Conservation (phyloP, 306 rosid species). For the Trifolium pratense region DNA sequence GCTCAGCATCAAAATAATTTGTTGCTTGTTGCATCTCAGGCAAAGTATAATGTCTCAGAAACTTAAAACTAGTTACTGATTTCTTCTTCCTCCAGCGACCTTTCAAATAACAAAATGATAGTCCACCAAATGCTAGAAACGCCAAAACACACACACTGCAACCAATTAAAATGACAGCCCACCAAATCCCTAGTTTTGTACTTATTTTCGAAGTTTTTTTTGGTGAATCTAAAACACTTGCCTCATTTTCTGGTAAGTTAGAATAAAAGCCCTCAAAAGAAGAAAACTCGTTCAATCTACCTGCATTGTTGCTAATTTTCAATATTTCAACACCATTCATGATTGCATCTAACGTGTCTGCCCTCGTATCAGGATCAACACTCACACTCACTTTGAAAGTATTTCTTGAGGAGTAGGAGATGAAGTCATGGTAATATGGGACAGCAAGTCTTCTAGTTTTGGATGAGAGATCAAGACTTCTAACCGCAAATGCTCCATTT, state of each 20-base stretch:
- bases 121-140: conserved; percentile 6
- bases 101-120: not conserved
- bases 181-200: not conserved
- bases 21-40: conserved; percentile 57
- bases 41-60: conserved; percentile 18
- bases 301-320: not conserved
- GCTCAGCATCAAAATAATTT: conserved; percentile 50
- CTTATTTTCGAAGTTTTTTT: not conserved
- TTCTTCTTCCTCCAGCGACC: not conserved
- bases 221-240: not conserved
- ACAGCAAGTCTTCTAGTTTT: not conserved
- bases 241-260: not conserved
- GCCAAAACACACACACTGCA: not conserved
- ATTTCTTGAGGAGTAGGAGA: conserved; percentile 3
- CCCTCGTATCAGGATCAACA: not conserved
- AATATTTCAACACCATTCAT: conserved; percentile 15
- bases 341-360: not conserved
- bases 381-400: conserved; percentile 8
- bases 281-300: not conserved
- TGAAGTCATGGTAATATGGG: not conserved
- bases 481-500: conserved; percentile 1
- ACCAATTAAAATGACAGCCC: not conserved
- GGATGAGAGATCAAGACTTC: not conserved
- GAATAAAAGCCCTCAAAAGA: not conserved
- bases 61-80: not conserved